Evolutionary conservation across 2,329 filamentous ascomycete genomes (phyloP).

Genomic region (Fusarium concolor): DNA sequence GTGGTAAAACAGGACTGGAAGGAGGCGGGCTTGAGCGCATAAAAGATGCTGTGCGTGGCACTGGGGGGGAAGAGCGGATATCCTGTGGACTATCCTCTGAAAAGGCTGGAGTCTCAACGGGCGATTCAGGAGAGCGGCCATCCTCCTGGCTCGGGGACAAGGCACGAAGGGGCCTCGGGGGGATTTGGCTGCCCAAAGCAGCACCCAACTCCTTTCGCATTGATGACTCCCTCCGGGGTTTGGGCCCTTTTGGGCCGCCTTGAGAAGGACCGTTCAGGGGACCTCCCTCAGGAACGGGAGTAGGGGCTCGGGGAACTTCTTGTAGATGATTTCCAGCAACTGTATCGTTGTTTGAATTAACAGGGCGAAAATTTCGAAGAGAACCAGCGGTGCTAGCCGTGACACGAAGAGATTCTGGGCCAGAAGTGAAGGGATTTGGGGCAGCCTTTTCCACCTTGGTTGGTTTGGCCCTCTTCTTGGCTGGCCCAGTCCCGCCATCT

Average conservation of each 20-base stretch:
- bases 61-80: slow-evolving; percentile 90
- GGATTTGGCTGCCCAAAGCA: slow-evolving; percentile 59
- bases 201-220: slow-evolving; percentile 64
- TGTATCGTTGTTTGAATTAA: slow-evolving; percentile 63
- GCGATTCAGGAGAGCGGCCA: slow-evolving; percentile 66
- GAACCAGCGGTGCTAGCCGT: slow-evolving; percentile 91
- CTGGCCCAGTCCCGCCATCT: slow-evolving; percentile 56
- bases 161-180: slow-evolving; percentile 53
- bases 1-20: slow-evolving; percentile 82
- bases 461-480: slow-evolving; percentile 80
- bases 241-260: slow-evolving; percentile 45
- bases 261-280: slow-evolving; percentile 48
- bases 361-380: slow-evolving; percentile 83
- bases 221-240: slow-evolving; percentile 70
- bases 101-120: slow-evolving; percentile 63
- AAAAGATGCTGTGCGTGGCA: slow-evolving; percentile 71
- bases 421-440: slow-evolving; percentile 76
- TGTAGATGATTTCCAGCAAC: slow-evolving; percentile 68
- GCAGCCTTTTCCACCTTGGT: slow-evolving; percentile 79
- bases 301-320: slow-evolving; percentile 80
- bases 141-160: slow-evolving; percentile 61
- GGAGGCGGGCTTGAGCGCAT: slow-evolving; percentile 71
- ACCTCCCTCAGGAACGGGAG: slow-evolving; percentile 72
- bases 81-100: slow-evolving; percentile 79
- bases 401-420: slow-evolving; percentile 85